Evolutionary conservation across 2,329 filamentous ascomycete species (phyloP), one percentile per base, ranked within the genome.

Genomic region (Grosmannia huntii): DNA sequence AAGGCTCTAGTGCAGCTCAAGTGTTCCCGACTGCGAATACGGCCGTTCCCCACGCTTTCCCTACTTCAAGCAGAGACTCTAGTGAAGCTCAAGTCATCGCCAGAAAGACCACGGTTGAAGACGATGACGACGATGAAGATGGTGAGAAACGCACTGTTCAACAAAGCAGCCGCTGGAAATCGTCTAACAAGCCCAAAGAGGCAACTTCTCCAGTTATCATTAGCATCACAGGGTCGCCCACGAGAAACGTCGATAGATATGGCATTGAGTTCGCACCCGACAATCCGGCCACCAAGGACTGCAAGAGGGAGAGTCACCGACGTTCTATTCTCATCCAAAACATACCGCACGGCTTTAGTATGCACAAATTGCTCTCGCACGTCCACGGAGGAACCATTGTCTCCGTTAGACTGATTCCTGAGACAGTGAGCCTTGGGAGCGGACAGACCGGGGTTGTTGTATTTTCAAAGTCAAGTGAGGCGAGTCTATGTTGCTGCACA

Each of bases 321-420:
- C 60, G 62, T 5, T 57, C 60, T 4, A 49, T 63, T n/a, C 50
- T 63, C 1, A 52, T 64, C n/a, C 57, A 59, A 5, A 56, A 58
- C 31, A 51, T 64, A 1, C 60, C 59, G 0, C 25, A 21, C 5
- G 51, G 60, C 9, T 59, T 60, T 11, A 59, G 49, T 0, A 19
- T 61, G 11, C 60, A 62, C 14, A 48, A 60, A n/a, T n/a, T 63
- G 3, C 57, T 64, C 1, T 51, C 56, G 0, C 48, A 59, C n/a
- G 53, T 64, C 11, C 54, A 50, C 7, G 63, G 62, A n/a, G 63
- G 62, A 3, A 28, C 31, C 5, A 33, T 63, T 4, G 56, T 60
- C 16, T 41, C 49, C 2, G 62, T 52, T 1, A 52, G 44, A 21
- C 28, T 64, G 19, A 44, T 57, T 10, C 52, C 55, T 1, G 57